These are phyloP conservation scores for Colletotrichum destructivum DNA, from an alignment of 2,329 filamentous ascomycete genomes.

Conservation along the genomic window DNA sequence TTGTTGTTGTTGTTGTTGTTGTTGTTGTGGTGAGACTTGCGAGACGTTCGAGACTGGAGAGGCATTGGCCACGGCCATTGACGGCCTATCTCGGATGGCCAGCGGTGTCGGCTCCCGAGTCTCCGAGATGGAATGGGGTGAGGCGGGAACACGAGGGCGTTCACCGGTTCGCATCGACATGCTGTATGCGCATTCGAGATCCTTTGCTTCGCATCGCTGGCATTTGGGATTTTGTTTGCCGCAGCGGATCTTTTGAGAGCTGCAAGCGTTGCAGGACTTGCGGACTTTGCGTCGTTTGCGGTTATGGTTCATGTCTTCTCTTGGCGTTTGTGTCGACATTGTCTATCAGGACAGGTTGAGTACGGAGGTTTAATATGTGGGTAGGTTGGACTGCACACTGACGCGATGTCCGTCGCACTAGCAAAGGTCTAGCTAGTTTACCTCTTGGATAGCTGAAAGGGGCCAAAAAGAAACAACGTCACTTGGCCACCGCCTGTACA, in stretches of 20 bases:
- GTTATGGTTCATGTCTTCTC: conserved; percentile 1
- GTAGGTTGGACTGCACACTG: neutral
- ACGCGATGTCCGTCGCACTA: too few species aligned
- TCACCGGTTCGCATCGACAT: conserved; percentile 31
- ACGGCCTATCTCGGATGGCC: neutral
- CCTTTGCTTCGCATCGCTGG: conserved; percentile 16
- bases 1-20: neutral
- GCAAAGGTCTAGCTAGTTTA: too few species aligned
- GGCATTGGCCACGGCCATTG: neutral
- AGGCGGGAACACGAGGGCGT: conserved; percentile 11
- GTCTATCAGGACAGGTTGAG: too few species aligned
- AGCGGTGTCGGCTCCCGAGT: neutral
- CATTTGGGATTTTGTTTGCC: conserved; percentile 27
- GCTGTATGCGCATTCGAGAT: conserved; percentile 19
- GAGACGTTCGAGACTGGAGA: neutral
- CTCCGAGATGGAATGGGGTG: neutral
- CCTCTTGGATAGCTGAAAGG: too few species aligned
- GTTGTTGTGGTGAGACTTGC: neutral
- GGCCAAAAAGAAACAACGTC: too few species aligned
- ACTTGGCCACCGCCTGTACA: too few species aligned
- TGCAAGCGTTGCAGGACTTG: conserved; percentile 29
- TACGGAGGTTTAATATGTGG: too few species aligned
- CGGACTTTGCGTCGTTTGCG: conserved; percentile 25
- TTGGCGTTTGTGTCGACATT: neutral
- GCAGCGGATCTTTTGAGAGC: conserved; percentile 28